Evolutionary conservation across 257 asterid species (phyloP).

Genomic region (Striga asiatica): DNA sequence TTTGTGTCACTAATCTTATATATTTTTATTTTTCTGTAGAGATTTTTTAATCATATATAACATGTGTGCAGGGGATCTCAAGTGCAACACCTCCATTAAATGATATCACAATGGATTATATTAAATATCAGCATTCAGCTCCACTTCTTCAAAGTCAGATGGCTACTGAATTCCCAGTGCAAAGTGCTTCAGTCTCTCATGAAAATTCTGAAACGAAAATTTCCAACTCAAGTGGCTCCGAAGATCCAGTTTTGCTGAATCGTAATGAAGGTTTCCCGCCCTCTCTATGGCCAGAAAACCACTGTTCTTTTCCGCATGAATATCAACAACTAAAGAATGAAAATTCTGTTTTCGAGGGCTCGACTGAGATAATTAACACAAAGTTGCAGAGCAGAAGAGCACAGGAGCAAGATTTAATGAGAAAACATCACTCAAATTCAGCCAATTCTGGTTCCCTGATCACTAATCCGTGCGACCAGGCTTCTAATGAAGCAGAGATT

Average conservation of each 20-base stretch:
- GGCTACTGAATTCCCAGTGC: conserved; percentile 16
- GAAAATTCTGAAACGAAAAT: conserved; percentile 15
- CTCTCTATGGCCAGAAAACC: not conserved
- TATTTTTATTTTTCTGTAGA: not conserved
- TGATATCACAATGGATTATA: conserved; percentile 20
- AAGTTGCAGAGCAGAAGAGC: conserved; percentile 8
- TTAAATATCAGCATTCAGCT: conserved; percentile 19
- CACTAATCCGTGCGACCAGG: not conserved
- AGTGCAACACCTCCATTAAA: conserved; percentile 22
- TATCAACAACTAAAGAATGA: conserved; percentile 14
- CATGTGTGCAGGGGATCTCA: conserved; percentile 35
- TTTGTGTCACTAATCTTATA: not conserved
- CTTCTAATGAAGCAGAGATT: not conserved
- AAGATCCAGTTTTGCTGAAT: conserved; percentile 10
- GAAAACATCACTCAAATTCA: not conserved
- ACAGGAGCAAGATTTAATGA: conserved; percentile 16
- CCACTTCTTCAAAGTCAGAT: conserved; percentile 14
- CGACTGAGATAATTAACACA: conserved; percentile 14
- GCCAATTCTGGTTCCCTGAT: not conserved
- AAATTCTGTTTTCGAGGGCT: conserved; percentile 14
- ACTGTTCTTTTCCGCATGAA: conserved; percentile 15
- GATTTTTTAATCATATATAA: not conserved
- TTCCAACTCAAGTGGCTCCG: not conserved
- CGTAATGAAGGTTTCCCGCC: no score
- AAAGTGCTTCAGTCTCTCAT: conserved; percentile 12